phyloP scores from a whole-genome alignment of 179 eudicot genomes.

The Pouteria campechiana region DNA sequence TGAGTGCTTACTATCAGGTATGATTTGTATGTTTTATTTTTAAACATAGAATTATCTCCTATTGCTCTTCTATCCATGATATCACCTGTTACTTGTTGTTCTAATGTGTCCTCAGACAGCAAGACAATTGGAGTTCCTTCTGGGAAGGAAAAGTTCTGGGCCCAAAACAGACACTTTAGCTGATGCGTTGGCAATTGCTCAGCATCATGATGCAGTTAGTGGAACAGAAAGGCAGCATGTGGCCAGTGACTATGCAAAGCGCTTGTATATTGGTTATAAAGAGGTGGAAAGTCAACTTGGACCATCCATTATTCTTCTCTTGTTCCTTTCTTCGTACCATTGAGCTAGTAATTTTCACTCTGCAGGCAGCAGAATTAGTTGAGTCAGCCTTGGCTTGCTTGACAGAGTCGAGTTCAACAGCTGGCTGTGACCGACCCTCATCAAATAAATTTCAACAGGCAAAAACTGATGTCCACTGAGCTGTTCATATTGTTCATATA shows the following conservation, averaged over 20 bases:
- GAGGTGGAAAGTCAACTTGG: slow-evolving; percentile 32
- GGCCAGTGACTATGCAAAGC: slow-evolving; percentile 86
- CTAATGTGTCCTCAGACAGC: slow-evolving; percentile 47
- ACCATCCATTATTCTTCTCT: neutral
- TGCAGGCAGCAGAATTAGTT: slow-evolving; percentile 71
- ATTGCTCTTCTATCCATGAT: neutral
- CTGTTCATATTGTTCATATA: no score
- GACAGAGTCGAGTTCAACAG: slow-evolving; percentile 36
- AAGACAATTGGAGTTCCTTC: slow-evolving; percentile 72
- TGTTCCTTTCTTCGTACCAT: neutral
- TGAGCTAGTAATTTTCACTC: neutral
- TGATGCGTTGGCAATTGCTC: slow-evolving; percentile 90
- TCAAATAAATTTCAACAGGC: slow-evolving; percentile 68
- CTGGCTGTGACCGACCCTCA: slow-evolving; percentile 39
- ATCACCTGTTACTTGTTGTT: slow-evolving; percentile 6
- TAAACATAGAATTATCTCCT: neutral
- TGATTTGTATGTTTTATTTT: slow-evolving; percentile 1
- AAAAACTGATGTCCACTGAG: no score
- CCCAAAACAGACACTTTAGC: slow-evolving; percentile 58
- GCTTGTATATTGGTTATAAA: slow-evolving; percentile 74
- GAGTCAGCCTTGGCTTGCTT: slow-evolving; percentile 71
- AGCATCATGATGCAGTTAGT: slow-evolving; percentile 94
- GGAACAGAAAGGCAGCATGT: slow-evolving; percentile 95
- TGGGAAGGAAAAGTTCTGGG: slow-evolving; percentile 58
- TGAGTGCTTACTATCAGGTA: slow-evolving; percentile 96